Evolutionary conservation across 805 yeast genomes (phyloP).

Genomic region (Wickerhamiella hasegawae): DNA sequence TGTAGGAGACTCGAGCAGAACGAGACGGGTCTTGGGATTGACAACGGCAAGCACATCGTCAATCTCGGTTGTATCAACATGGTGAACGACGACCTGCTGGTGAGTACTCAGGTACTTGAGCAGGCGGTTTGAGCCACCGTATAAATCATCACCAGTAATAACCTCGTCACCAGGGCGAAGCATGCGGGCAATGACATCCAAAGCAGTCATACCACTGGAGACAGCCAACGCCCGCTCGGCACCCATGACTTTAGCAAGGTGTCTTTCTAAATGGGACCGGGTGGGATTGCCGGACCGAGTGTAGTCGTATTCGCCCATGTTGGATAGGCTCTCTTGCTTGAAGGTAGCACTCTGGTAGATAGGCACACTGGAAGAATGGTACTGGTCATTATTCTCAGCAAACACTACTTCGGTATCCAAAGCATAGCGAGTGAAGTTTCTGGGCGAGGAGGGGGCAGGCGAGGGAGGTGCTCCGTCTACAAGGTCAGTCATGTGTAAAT

Average conservation of each 20-base stretch:
- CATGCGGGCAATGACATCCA: constrained; percentile 67
- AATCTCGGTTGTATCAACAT: constrained; percentile 68
- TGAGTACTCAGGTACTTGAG: constrained; percentile 52
- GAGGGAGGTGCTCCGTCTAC: constrained; percentile 14
- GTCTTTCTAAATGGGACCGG: constrained; percentile 61
- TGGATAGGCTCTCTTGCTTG: constrained; percentile 55
- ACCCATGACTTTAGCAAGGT: constrained; percentile 61
- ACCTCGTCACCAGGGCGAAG: constrained; percentile 75
- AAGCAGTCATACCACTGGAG: constrained; percentile 83
- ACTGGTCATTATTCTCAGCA: constrained; percentile 46
- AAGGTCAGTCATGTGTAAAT: no score
- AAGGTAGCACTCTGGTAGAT: constrained; percentile 90
- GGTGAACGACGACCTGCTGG: constrained; percentile 50
- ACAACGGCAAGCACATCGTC: constrained; percentile 43
- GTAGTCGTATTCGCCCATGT: constrained; percentile 72
- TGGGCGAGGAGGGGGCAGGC: constrained; percentile 24
- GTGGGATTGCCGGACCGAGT: constrained; percentile 94
- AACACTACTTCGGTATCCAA: constrained; percentile 59
- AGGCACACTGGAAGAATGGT: constrained; percentile 73
- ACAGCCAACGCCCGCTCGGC: constrained; percentile 71
- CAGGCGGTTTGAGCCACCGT: constrained; percentile 86
- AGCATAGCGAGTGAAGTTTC: constrained; percentile 26
- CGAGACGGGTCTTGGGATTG: constrained; percentile 46
- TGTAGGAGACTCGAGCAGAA: constrained; percentile 82
- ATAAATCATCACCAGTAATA: constrained; percentile 85